Base-by-base conservation (phyloP, 495 filamentous ascomycete genomes). In the Talaromyces borbonicus region DNA sequence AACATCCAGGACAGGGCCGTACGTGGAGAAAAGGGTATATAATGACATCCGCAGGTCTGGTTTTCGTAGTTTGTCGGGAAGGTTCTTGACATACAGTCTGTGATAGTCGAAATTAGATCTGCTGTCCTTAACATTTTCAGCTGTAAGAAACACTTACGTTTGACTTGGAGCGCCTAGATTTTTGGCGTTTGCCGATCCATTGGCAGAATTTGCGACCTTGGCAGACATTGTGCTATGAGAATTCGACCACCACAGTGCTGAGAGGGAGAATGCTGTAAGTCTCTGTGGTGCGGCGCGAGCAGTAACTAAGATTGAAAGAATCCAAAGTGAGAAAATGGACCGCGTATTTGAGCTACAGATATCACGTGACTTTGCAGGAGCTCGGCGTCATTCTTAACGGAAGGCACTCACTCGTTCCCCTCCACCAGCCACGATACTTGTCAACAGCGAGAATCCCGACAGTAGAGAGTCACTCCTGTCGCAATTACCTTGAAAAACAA, bases 381-480 rank as follows among this genome's bases (percentile, higher is more conserved):
- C 23, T 15, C 38, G 22, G 20, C 38, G 20, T 41, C 38, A 25
- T 41, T 26, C 18, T 15, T n/a, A n/a, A n/a, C n/a, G n/a, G n/a
- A n/a, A n/a, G n/a, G n/a, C n/a, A n/a, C n/a, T n/a, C n/a, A n/a
- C n/a, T n/a, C n/a, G n/a, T n/a, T n/a, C n/a, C n/a, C n/a, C n/a
- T n/a, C n/a, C n/a, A n/a, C n/a, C n/a, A n/a, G n/a, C n/a, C n/a
- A n/a, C n/a, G n/a, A n/a, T n/a, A n/a, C n/a, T n/a, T n/a, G n/a
- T 18, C 18, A 46, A 30, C 20, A 24, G 23, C 14, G 19, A 32
- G 29, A 8, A 25, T 8, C 29, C 11, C 77, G 86, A 78, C 94
- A 95, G 92, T 98, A 82, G 92, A 98, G 93, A 95, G 90, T 78
- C 85, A 79, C 90, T 98, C 92, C 92, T 96, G 90, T 86, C 86